phyloP scores from a whole-genome alignment of 495 filamentous ascomycete genomes.

The Xylaria flabelliformis region DNA sequence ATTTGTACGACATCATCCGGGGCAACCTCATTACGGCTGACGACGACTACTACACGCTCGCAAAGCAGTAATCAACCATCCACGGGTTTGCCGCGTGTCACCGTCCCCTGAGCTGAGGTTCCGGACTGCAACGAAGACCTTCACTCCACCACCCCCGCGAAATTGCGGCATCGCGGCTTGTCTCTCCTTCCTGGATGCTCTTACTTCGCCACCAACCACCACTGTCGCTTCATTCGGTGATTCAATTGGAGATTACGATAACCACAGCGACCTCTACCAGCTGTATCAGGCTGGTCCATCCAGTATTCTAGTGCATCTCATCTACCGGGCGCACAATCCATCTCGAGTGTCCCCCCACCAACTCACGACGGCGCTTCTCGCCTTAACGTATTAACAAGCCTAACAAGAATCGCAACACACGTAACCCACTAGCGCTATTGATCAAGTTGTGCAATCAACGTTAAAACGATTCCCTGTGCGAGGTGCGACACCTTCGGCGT shows the following conservation, averaged over 20 bases:
- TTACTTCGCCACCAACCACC: background rate
- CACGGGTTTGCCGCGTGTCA: constrained; percentile 16
- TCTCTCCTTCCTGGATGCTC: background rate
- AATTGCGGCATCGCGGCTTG: background rate
- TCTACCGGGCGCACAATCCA: background rate
- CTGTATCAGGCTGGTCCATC: background rate
- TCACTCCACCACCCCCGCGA: constrained; percentile 13
- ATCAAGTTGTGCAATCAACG: background rate
- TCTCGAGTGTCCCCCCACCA: background rate
- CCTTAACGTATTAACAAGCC: background rate
- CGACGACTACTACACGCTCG: constrained; percentile 16
- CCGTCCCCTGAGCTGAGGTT: constrained; percentile 18
- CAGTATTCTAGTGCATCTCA: background rate
- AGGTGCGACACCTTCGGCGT: background rate
- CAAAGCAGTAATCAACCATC: constrained; percentile 9
- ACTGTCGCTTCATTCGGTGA: background rate
- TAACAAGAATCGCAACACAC: background rate
- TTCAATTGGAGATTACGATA: constrained; percentile 13
- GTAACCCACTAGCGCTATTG: background rate
- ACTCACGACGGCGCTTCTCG: constrained; percentile 11
- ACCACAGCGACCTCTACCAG: background rate
- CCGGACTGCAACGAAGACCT: constrained; percentile 2
- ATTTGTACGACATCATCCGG: background rate
- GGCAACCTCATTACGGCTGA: background rate
- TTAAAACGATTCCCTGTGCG: background rate